Conservation (phyloP, 2,329 filamentous ascomycete species). For the Cucurbitaria berberidis region DNA sequence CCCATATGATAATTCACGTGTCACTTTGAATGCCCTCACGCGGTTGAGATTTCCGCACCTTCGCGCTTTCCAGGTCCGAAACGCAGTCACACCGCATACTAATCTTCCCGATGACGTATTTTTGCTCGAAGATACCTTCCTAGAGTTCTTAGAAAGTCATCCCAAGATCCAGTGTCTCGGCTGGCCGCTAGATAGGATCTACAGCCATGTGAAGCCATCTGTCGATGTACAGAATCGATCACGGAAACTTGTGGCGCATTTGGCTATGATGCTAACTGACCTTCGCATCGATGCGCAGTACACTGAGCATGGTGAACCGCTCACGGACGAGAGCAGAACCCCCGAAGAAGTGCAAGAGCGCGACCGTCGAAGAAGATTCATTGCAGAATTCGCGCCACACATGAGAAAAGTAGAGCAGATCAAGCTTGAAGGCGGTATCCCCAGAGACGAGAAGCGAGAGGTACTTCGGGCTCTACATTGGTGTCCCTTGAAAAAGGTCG, state of each 20-base stretch:
- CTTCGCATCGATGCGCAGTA: constrained; percentile 52
- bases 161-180: constrained; percentile 52
- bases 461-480: constrained; percentile 50
- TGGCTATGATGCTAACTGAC: constrained; percentile 50
- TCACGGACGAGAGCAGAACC: constrained; percentile 35
- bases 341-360: constrained; percentile 25
- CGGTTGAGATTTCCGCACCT: constrained; percentile 52
- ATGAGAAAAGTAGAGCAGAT: constrained; percentile 52
- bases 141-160: constrained; percentile 55
- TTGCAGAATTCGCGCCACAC: constrained; percentile 50
- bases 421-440: constrained; percentile 57
- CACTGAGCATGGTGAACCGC: constrained; percentile 33
- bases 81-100: constrained; percentile 49
- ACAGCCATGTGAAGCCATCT: constrained; percentile 36
- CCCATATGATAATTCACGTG: constrained; percentile 14
- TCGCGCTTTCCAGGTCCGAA: constrained; percentile 55
- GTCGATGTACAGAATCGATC: constrained; percentile 31
- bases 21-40: constrained; percentile 37
- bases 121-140: constrained; percentile 46
- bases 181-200: constrained; percentile 57
- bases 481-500: constrained; percentile 53
- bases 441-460: constrained; percentile 56
- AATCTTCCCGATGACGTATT: constrained; percentile 46
- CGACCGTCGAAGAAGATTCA: constrained; percentile 47
- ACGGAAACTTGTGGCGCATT: constrained; percentile 46